A percentile compares a stretch with the other conserved stretches of the same genome.
phyloP scores from a whole-genome alignment of 208 protist genomes.

The Leishmania aethiopica region DNA sequence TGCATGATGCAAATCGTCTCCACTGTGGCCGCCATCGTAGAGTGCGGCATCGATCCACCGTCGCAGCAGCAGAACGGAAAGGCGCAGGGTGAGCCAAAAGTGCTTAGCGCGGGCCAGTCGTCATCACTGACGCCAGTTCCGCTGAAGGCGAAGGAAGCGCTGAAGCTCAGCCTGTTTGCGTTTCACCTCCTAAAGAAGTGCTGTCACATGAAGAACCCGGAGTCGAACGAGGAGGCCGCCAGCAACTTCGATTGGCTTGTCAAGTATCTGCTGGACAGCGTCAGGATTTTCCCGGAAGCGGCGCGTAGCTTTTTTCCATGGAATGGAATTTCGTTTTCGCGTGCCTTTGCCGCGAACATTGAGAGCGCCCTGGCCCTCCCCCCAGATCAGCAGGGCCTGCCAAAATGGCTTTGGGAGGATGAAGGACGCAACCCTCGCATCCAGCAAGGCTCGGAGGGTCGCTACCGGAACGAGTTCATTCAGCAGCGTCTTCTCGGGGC shows the following conservation, averaged over 20 bases:
- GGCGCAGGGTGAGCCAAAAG: conserved; percentile 1
- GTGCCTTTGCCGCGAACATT: conserved; percentile 48
- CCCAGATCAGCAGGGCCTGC: conserved; percentile 37
- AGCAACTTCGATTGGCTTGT: conserved; percentile 67
- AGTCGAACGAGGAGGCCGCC: conserved; percentile 73
- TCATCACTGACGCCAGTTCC: conserved; percentile 58
- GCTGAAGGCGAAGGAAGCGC: conserved; percentile 58
- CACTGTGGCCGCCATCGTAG: conserved; percentile 50
- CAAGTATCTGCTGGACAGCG: conserved; percentile 57
- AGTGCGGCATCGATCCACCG: conserved; percentile 23
- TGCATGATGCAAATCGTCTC: conserved; percentile 81
- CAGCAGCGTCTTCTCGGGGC: conserved; percentile 71
- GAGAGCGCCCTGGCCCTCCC: conserved; percentile 29
- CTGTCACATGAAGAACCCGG: conserved; percentile 77
- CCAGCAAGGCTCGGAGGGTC: conserved; percentile 54
- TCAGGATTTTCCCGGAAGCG: conserved; percentile 51
- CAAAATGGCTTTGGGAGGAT: conserved; percentile 80
- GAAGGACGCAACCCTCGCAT: conserved; percentile 51
- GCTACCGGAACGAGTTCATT: conserved; percentile 85
- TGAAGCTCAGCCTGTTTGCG: conserved; percentile 65
- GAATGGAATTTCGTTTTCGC: conserved; percentile 50
- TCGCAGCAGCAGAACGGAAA: conserved; percentile 13
- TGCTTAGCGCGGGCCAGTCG: conserved; percentile 18
- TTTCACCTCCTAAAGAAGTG: conserved; percentile 80
- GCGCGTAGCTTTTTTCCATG: conserved; percentile 60